Conservation (phyloP, 2,329 filamentous ascomycete species). For the Diplodia scrobiculata region DNA sequence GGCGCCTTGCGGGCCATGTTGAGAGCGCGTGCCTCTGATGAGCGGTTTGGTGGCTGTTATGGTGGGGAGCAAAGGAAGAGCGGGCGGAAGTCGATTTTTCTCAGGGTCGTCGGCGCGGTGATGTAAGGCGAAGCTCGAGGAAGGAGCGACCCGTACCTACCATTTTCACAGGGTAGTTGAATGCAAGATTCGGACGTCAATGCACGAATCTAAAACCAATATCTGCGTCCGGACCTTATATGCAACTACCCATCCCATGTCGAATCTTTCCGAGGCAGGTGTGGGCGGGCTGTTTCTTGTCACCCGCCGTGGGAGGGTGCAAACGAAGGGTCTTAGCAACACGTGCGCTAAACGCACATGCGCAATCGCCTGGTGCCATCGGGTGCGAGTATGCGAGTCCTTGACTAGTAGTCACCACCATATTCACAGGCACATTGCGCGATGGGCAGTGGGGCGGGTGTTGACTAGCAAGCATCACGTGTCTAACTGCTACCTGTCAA, state of each 20-base stretch:
- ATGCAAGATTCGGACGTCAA: too few species aligned
- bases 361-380: background rate
- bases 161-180: too few species aligned
- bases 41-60: background rate
- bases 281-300: too few species aligned
- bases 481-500: background rate
- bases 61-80: background rate
- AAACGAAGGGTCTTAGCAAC: background rate
- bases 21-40: background rate
- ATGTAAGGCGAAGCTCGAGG: background rate
- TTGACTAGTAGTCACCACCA: background rate
- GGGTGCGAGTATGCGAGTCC: background rate
- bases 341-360: background rate
- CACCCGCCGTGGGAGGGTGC: background rate
- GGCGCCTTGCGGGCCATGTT: slow-evolving; percentile 7
- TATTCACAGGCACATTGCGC: background rate
- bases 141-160: background rate
- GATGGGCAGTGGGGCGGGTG: background rate
- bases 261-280: too few species aligned
- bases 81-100: too few species aligned
- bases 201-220: too few species aligned
- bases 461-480: background rate
- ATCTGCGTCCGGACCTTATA: too few species aligned
- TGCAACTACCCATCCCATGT: too few species aligned
- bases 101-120: background rate